These are phyloP conservation scores for Candida tropicalis DNA, from an alignment of 1,139 yeast species.

Conservation along the genomic window DNA sequence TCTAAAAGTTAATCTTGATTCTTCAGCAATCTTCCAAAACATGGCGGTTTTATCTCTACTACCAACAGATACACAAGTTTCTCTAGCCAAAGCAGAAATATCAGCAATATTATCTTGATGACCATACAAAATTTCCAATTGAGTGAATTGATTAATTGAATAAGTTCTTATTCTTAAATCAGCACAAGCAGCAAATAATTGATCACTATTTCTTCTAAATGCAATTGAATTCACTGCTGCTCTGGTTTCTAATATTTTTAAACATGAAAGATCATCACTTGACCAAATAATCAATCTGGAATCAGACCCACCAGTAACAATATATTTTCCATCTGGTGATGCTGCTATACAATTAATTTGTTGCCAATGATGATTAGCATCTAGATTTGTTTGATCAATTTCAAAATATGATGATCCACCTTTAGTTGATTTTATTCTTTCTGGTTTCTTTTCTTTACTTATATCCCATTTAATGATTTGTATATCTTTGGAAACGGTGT, in stretches of 20 bases:
- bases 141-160: constrained; percentile 83
- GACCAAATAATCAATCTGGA: constrained; percentile 84
- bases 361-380: constrained; percentile 68
- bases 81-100: constrained; percentile 77
- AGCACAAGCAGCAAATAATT: constrained; percentile 89
- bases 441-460: constrained; percentile 48
- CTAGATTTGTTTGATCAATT: constrained; percentile 39
- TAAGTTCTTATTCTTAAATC: constrained; percentile 89
- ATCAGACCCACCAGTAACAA: constrained; percentile 91
- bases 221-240: constrained; percentile 73
- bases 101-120: constrained; percentile 91
- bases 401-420: constrained; percentile 57
- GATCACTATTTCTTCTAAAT: constrained; percentile 81
- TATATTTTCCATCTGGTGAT: constrained; percentile 82
- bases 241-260: constrained; percentile 75
- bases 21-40: constrained; percentile 96
- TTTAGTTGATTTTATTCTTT: constrained; percentile 60
- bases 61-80: constrained; percentile 95
- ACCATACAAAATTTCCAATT: constrained; percentile 88
- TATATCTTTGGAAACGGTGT: constrained; percentile 82
- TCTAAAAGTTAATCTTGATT: constrained; percentile 87
- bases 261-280: constrained; percentile 70
- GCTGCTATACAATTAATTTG: constrained; percentile 80
- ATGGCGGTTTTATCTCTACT: constrained; percentile 92
- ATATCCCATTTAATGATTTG: constrained; percentile 78